Evolutionary conservation across 192 early-diverging fungal genomes (phyloP).

Genomic region (Endogone sp.): DNA sequence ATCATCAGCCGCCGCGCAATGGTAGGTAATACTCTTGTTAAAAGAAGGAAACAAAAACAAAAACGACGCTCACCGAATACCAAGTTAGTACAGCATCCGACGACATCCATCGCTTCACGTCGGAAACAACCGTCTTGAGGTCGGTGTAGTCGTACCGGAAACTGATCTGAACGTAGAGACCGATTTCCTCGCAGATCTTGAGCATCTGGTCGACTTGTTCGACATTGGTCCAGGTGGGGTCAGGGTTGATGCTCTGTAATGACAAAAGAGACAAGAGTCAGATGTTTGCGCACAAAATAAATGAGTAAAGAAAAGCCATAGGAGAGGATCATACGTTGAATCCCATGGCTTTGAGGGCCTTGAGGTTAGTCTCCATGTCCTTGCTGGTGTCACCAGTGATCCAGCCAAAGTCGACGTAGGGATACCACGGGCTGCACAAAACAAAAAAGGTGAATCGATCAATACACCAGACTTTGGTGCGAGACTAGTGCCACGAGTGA

Average conservation of each 20-base stretch:
- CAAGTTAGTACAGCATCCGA: conserved; percentile 17
- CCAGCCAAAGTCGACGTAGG: conserved; percentile 18
- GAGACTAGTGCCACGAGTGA: background rate
- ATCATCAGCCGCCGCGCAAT: background rate
- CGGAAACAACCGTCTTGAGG: background rate
- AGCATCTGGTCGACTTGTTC: background rate
- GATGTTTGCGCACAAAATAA: background rate
- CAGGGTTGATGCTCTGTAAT: conserved; percentile 10
- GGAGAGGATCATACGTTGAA: conserved; percentile 2
- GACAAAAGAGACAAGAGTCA: background rate
- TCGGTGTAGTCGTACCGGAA: conserved; percentile 15
- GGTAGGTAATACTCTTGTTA: too few species aligned
- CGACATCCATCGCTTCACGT: conserved; percentile 13
- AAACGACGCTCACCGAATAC: conserved; percentile 12
- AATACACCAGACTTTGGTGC: background rate
- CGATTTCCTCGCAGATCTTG: conserved; percentile 11
- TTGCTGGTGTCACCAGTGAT: background rate
- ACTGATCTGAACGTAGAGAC: conserved; percentile 18
- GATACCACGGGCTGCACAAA: conserved; percentile 1
- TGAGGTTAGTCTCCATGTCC: background rate
- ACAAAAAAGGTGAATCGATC: background rate
- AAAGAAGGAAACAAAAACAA: background rate
- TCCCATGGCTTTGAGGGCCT: conserved; percentile 11
- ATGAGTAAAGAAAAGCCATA: background rate
- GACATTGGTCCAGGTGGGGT: conserved; percentile 12